Evolutionary conservation across 768 basidiomycete species (phyloP).

Genomic region (Calocybe cyanea): DNA sequence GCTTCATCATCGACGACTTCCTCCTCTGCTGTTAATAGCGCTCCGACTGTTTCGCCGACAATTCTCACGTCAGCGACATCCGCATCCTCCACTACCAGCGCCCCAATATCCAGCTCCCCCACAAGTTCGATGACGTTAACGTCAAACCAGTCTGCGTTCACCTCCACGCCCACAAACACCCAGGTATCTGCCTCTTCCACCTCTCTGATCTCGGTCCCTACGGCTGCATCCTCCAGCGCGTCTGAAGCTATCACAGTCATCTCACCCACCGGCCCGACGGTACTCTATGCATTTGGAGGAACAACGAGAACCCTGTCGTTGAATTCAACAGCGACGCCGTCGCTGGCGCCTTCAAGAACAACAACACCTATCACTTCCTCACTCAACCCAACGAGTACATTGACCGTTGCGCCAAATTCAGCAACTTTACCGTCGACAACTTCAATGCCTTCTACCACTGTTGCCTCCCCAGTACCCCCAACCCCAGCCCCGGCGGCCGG

Average conservation of each 20-base stretch:
- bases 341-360: too few relatives aligned
- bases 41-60: constrained; percentile 1
- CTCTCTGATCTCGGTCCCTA: too few relatives aligned
- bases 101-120: too few relatives aligned
- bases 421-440: not conserved
- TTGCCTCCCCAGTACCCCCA: not conserved
- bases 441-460: too few relatives aligned
- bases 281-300: constrained; percentile 10
- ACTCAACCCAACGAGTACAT: not conserved
- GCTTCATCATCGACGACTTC: not conserved
- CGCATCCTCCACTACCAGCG: too few relatives aligned
- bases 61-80: too few relatives aligned
- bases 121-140: not conserved
- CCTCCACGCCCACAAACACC: not conserved
- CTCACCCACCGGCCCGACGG: constrained; percentile 9
- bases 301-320: constrained; percentile 9
- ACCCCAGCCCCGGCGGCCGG: too few relatives aligned
- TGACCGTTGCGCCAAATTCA: not conserved
- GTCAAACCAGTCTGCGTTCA: too few relatives aligned
- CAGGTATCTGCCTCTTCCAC: not conserved
- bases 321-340: not conserved
- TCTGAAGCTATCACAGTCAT: constrained; percentile 8
- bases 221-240: not conserved
- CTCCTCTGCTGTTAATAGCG: not conserved
- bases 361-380: not conserved